Evolutionary conservation across 768 basidiomycete species (phyloP).

Genomic region (Auricularia auricula-judae): DNA sequence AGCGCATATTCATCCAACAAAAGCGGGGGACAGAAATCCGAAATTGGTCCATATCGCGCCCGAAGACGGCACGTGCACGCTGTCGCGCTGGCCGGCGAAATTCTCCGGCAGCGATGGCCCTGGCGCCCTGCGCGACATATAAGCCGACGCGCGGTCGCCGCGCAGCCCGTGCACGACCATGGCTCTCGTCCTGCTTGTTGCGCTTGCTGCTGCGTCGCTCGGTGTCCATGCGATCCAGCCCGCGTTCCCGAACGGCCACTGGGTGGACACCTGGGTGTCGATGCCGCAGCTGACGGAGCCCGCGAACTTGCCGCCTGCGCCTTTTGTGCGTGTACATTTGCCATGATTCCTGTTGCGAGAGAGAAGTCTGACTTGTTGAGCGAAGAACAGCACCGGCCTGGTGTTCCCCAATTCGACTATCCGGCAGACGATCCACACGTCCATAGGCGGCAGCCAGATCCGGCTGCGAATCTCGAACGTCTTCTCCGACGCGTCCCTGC

Average conservation of each 20-base stretch:
- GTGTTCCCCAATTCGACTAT: constrained; percentile 38
- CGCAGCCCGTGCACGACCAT: background rate
- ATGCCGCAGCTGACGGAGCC: constrained; percentile 23
- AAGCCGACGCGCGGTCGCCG: background rate
- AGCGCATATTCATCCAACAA: background rate
- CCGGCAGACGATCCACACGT: constrained; percentile 37
- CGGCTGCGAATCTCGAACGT: constrained; percentile 38
- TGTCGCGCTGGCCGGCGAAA: background rate
- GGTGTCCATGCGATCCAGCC: background rate
- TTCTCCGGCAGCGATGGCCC: background rate
- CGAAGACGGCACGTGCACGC: background rate
- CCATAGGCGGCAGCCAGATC: constrained; percentile 27
- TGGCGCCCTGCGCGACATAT: background rate
- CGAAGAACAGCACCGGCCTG: constrained; percentile 14
- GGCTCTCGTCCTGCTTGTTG: background rate
- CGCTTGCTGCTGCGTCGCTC: background rate
- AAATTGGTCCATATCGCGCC: background rate
- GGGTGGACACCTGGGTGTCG: constrained; percentile 19
- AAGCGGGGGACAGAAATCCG: background rate
- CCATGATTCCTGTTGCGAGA: background rate
- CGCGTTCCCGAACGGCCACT: constrained; percentile 10
- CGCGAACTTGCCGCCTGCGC: constrained; percentile 18
- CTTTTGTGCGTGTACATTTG: constrained; percentile 9
- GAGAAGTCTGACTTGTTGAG: background rate
- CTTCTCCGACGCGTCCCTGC: constrained; percentile 32